Base-by-base conservation (phyloP, 257 asterid species). In the Solanum neorickii region DNA sequence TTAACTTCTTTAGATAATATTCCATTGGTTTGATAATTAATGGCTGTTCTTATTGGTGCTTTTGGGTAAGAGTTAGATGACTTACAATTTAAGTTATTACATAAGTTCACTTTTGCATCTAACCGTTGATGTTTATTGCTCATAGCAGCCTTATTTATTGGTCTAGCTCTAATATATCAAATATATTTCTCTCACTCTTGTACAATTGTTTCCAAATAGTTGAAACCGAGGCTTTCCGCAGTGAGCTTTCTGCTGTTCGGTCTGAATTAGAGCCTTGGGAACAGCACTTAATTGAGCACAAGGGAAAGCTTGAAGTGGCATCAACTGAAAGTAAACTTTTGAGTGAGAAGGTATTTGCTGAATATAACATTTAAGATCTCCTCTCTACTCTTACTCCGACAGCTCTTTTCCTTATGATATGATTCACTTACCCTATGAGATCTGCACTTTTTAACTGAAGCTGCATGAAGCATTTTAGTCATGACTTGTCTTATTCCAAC, bases 201-300 rank as follows among this genome's bases (percentile, higher is more conserved):
- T 59, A 33, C 68, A 86, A 83, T 74, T 78, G 72, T 84, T 86
- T 75, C 82, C 87, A 85, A 89, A 90, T 93, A 97, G 99, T 83
- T 93, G 99, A 96, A 91, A 95, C 98, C 6, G 98, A 97, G 93
- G 91, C 88, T 83, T 94, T 94, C 87, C 93, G 96, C 66, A 76
- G 83, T 82, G 97, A 97, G 93, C 98, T 97, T 90, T 93, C 97
- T 89, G 94, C 80, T 77, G 97, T 96, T 86, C 99, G 99, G 83
- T 84, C 94, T 46, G 93, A 96, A 91, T 92, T 97, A 86, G 97
- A 95, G 92, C 99, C 99, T 20, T 97, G 99, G 99, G 99, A 97
- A 89, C 95, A 93, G 83, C 92, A 95, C 89, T 88, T 97, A 93
- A 95, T 96, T 89, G 98, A 95, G 89, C 96, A 95, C 76, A 93